A percentile compares a stretch with the other conserved stretches of the same genome.
These are phyloP conservation scores for Pluteus cervinus DNA, from an alignment of 768 basidiomycete species.

Conservation along the genomic window DNA sequence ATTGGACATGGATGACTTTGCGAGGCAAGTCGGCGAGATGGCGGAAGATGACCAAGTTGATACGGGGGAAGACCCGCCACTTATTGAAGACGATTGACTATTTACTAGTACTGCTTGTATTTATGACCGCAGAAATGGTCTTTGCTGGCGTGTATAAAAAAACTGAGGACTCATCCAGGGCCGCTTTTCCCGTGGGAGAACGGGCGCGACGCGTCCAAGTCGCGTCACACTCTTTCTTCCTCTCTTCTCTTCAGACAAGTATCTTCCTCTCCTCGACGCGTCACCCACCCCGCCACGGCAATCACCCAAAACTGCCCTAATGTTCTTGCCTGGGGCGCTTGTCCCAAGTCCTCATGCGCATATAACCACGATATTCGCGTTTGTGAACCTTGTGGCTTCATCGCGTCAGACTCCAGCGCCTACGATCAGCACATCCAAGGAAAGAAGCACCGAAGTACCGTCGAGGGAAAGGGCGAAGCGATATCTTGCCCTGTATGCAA, in stretches of 20 bases:
- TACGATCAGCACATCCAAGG: conserved; percentile 10
- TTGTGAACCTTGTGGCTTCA: conserved; percentile 16
- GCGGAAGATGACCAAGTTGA: conserved; percentile 13
- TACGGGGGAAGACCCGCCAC: conserved; percentile 13
- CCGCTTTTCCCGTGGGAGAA: no score
- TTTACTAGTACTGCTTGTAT: no score
- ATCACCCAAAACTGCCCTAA: conserved; percentile 11
- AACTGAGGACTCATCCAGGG: no score
- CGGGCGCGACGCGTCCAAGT: no score
- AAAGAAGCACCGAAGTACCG: conserved; percentile 10
- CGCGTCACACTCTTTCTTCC: no score
- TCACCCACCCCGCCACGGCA: no score
- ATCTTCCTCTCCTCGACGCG: no score
- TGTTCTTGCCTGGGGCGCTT: conserved; percentile 11
- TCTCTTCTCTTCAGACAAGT: no score
- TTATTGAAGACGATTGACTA: no score
- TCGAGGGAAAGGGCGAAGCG: conserved; percentile 4
- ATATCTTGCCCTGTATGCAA: conserved; percentile 7
- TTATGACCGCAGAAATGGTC: no score
- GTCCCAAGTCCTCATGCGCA: conserved; percentile 9
- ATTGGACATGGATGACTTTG: conserved; percentile 28
- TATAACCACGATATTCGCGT: conserved; percentile 12
- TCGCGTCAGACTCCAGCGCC: conserved; percentile 9
- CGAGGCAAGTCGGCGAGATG: conserved; percentile 21
- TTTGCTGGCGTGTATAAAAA: no score